A percentile compares a stretch with the other conserved stretches of the same genome.
Evolutionary conservation across 805 yeast genomes (phyloP).

Genomic region (Metschnikowia colocasiae): DNA sequence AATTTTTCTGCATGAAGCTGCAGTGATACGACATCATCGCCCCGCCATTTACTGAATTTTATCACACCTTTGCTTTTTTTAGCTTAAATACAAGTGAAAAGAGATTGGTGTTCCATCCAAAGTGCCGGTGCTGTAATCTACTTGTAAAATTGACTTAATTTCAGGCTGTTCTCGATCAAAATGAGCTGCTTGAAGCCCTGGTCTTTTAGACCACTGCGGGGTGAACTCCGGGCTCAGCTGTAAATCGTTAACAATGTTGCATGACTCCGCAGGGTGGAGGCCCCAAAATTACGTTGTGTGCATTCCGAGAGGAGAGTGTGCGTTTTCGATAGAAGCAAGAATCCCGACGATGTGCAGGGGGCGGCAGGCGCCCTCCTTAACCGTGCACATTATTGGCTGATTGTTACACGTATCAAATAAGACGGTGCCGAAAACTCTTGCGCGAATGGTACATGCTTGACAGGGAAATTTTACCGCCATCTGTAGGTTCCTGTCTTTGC

Average conservation of each 20-base stretch:
- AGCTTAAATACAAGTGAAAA: background rate
- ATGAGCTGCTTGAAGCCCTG: background rate
- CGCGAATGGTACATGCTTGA: background rate
- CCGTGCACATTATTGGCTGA: background rate
- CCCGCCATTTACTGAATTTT: background rate
- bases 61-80: background rate
- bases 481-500: background rate
- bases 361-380: background rate
- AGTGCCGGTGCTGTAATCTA: too few relatives aligned
- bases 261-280: background rate
- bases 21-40: background rate
- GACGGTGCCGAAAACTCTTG: background rate
- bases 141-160: background rate
- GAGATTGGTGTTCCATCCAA: background rate
- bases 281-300: background rate
- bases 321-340: background rate
- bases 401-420: background rate
- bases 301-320: background rate
- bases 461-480: background rate
- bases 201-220: background rate
- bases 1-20: background rate
- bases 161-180: background rate
- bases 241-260: background rate
- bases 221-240: background rate
- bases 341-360: background rate